Base-by-base conservation (phyloP, 2,329 filamentous ascomycete species). In the Dactylellina leptospora region DNA sequence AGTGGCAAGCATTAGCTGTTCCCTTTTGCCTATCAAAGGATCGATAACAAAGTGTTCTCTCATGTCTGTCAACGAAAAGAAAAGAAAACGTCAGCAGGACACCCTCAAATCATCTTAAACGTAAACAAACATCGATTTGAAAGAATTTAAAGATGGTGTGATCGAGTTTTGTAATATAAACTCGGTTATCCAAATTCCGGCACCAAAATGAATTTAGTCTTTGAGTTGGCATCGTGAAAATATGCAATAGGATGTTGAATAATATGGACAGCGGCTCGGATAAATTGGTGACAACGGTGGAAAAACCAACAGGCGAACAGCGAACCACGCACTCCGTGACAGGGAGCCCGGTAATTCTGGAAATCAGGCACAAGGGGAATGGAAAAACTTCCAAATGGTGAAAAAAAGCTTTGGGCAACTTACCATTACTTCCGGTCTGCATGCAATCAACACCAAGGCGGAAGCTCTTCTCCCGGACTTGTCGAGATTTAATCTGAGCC, bases 21-120 rank as follows among this genome's bases (percentile, higher is more conserved):
- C 93, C 82, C 91, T 90, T 86, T 99, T 99, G 77, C 95, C 95
- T 80, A 99, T 99, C 78, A 99, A 84, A 58, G 95, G 96, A 79
- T 99, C 95, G 79, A 99, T 97, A 76, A 97, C 95, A 81, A 99
- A 99, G 76, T 95, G 91, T 77, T 96, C 88, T 83, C 90, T 93
- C 95, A 99, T 99, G 82, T 97, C 88, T 74, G 38, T 9, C 40
- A 54, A 20, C 28, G 27, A 42, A 88, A 78, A 42, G 74, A 18
- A 20, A 53, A 28, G 36, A 66, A 73, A 51, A 45, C 58, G 50
- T 63, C 58, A 72, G 66, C 36, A 22, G 23, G 44, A 55, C 44
- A 25, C 42, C 61, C 36, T 45, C 18, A 45, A 25, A 59, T 6
- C 59, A 25, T 53, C 33, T 48, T 33, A n/a, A 20, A 28, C 9